Evolutionary conservation across 441 rosid genomes (phyloP), one percentile per base, ranked within the genome.

Genomic region (California macrophylla): DNA sequence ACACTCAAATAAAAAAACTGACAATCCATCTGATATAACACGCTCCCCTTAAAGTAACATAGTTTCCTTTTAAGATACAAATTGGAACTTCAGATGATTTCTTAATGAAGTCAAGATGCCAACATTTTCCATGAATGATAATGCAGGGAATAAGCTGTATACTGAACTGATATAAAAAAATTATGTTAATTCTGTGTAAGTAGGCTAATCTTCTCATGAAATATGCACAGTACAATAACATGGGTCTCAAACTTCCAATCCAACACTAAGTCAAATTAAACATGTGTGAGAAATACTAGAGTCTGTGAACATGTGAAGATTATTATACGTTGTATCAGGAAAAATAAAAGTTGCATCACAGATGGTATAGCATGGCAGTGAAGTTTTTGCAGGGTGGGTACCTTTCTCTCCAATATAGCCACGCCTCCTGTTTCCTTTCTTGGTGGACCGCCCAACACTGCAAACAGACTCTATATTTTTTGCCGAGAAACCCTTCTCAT

Each of bases 381-480:
- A 21, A 21, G 26, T 21, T 20, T 20, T 7, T 45, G 28, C 9
- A 56, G 26, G 3, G 15, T 6, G 13, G 3, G 42, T 72, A 89
- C 97, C 95, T 81, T 91, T 91, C 76, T 89, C 95, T 13, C 97
- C 97, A 25, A 87, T 87, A n/a, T 86, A 85, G 29, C 95, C 91
- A 9, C 81, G 79, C 56, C 80, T 84, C 24, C 89, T 60, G 66
- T 82, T 74, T 15, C 87, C 91, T 72, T 84, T 85, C 76, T 89
- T 89, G 0, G 95, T 83, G 0, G 91, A 91, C 20, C 82, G 72
- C 1, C 91, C 95, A 25, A 83, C 74, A 13, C 74, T 64, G 45
- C 68, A 71, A 63, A 71, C 47, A 60, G 74, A 71, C 30, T 69
- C 72, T 36, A 69, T 58, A 52, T 69, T 69, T 38, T 36, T 69